These are phyloP conservation scores for Plenodomus tracheiphilus DNA, from an alignment of 2,329 filamentous ascomycete genomes.

Conservation along the genomic window DNA sequence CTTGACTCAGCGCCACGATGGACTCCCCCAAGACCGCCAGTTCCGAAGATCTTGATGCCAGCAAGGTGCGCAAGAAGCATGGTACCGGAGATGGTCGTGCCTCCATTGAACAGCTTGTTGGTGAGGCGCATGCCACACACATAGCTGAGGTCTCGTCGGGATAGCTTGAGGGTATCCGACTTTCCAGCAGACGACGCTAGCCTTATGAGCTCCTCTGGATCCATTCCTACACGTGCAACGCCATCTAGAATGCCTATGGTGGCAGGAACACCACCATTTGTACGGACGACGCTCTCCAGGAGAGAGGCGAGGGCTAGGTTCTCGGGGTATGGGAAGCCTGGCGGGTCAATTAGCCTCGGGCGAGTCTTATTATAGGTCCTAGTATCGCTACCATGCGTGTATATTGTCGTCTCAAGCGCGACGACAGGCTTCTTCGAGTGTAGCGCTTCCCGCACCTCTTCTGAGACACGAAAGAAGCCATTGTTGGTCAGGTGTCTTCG, in stretches of 20 bases:
- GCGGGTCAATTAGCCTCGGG: conserved; percentile 8
- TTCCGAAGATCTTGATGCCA: conserved; percentile 91
- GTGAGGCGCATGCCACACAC: conserved; percentile 72
- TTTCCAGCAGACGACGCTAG: conserved; percentile 69
- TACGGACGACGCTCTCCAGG: conserved; percentile 79
- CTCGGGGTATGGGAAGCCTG: conserved; percentile 71
- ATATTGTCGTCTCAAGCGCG: conserved; percentile 93
- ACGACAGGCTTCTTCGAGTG: conserved; percentile 78
- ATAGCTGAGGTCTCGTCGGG: conserved; percentile 82
- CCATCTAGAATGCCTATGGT: conserved; percentile 89
- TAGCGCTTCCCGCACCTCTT: conserved; percentile 80
- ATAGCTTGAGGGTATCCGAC: conserved; percentile 76
- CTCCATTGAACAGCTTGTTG: conserved; percentile 75
- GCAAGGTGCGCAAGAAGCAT: conserved; percentile 87
- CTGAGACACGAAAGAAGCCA: conserved; percentile 70
- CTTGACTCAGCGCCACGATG: conserved; percentile 84
- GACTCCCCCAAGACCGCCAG: conserved; percentile 90
- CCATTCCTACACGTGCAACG: conserved; percentile 77
- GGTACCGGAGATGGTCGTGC: conserved; percentile 90
- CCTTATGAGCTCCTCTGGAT: conserved; percentile 69
- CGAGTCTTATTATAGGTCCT: background rate
- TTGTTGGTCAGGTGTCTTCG: conserved; percentile 42
- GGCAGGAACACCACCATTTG: conserved; percentile 77
- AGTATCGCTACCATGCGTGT: conserved; percentile 74
- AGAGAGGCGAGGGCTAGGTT: conserved; percentile 76